Base-by-base conservation (phyloP, 2,329 filamentous ascomycete species). In the Chaetomiaceae sp. region DNA sequence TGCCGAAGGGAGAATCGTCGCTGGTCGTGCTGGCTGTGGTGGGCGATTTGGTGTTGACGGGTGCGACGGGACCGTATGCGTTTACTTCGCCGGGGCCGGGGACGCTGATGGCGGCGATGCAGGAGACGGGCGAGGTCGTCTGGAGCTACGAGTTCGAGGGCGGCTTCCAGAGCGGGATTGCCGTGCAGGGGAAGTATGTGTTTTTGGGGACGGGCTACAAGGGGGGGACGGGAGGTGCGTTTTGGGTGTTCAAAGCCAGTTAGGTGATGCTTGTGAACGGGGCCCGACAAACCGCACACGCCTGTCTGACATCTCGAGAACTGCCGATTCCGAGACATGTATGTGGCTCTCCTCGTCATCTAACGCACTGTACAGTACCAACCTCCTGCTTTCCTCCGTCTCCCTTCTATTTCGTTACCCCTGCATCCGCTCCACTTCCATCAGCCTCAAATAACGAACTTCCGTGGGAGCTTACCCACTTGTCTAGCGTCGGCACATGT, bases 161-260 rank as follows among this genome's bases (percentile, higher is more conserved):
- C 0, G 42, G 23, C 4, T 55, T 59, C 5, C 51, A 44, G 9
- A 51, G 55, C 1, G 58, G 53, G 2, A 38, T 57, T 27, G 57
- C 57, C 0, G 55, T 57, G 10, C 43, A 48, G 14, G 36, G 45
- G 7, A 45, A 55, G 43, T 59, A 55, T 44, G 42, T 61, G 40
- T 32, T 61, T 9, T 48, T 57, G 5, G 59, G 59, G 6, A 58
- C 57, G 3, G 59, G 59, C 1, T 61, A 59, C 23, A 43, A 33
- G 18, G 40, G 40, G 16, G 36, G 11, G 10, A 34, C 11, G 16
- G 49, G n/a, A 5, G 42, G 43, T 14, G 30, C 43, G 6, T 52
- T 52, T 8, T 41, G 32, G 11, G 49, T 52, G 27, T 14, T 52
- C 23, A 48, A 48, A 18, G 44, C 18, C 3, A n/a, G 23, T 2